phyloP scores from a whole-genome alignment of 1,284 basidiomycete genomes.

The Ustilago esculenta region DNA sequence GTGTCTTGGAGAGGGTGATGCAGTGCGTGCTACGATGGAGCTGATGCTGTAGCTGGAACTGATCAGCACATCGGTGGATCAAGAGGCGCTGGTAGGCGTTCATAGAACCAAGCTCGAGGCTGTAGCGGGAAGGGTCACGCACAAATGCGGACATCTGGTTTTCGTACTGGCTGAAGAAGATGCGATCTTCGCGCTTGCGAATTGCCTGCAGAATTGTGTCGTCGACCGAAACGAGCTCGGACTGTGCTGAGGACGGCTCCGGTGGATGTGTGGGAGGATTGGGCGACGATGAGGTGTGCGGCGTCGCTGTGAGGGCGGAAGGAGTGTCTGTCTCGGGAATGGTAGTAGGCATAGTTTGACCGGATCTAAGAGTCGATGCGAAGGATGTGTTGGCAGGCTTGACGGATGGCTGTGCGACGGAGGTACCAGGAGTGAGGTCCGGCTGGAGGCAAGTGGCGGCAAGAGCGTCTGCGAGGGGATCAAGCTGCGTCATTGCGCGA shows the following conservation, averaged over 20 bases:
- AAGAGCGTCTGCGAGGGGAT: conserved; percentile 12
- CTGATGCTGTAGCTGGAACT: conserved; percentile 41
- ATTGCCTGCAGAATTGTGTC: conserved; percentile 52
- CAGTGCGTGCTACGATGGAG: conserved; percentile 47
- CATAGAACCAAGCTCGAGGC: conserved; percentile 52
- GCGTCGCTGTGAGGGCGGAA: neutral
- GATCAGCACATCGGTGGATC: conserved; percentile 51
- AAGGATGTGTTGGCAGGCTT: conserved; percentile 15
- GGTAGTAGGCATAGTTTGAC: neutral
- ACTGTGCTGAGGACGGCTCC: neutral
- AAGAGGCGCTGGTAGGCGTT: conserved; percentile 58
- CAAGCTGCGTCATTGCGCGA: conserved; percentile 25
- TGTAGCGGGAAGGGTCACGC: conserved; percentile 11
- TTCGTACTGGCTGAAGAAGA: conserved; percentile 55
- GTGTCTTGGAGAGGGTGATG: conserved; percentile 45
- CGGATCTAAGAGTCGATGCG: conserved; percentile 22
- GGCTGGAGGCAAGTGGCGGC: conserved; percentile 9
- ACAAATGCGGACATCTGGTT: conserved; percentile 48
- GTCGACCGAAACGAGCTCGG: conserved; percentile 24
- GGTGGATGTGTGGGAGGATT: neutral
- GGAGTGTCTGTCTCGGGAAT: neutral
- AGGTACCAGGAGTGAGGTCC: neutral
- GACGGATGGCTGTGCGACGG: neutral
- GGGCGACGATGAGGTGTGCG: neutral
- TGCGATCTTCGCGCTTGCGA: conserved; percentile 45